Evolutionary conservation across 1,284 basidiomycete species (phyloP), one percentile per base, ranked within the genome.

Genomic region (Ustilago hordei): DNA sequence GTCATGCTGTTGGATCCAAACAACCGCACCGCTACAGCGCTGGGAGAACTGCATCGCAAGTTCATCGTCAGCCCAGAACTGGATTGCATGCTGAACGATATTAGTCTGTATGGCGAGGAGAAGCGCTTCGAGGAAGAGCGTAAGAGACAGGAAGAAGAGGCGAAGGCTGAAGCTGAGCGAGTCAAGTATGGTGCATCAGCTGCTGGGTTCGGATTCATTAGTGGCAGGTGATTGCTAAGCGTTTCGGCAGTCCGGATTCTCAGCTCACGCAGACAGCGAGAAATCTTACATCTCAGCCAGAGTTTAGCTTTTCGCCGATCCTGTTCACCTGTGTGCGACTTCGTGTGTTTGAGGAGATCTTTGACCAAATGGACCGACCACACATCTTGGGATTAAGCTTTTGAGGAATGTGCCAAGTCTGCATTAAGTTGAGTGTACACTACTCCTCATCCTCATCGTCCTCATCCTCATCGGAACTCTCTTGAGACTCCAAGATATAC

Each of bases 1-100:
- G 91, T 93, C 8, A 91, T 94, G 54, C 89, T 92, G 76, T 83
- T 96, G 53, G 92, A 97, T 85, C 82, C 87, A 55, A 86, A 86
- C 53, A 87, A 88, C 34, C 91, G 91, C 75, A 88, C 88, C 9
- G 87, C 95, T 13, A 89, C 89, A 43, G 90, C 95, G 7, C 87
- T 97, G 0, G 95, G 95, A 34, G 92, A 95, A 84, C 90, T 97
- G 56, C 91, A 92, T 87, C 92, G 93, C 82, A 90, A 92, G 66
- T 96, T 95, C 79, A 89, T 93, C 43, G 92, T 92, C 55, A 93
- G 93, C 2, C 95, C 95, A 0, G 91, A 97, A 81, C 88, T 97
- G 8, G 93, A 95, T 60, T 87, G 90, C 2, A 88, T 97, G 50
- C 88, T 97, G 7, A 86, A 88, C n/a, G 91, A 91, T 45, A 69